These are phyloP conservation scores for Pleurozium schreberi DNA, from an alignment of 225 moss, liverwort and hornwort species.

Conservation along the genomic window DNA sequence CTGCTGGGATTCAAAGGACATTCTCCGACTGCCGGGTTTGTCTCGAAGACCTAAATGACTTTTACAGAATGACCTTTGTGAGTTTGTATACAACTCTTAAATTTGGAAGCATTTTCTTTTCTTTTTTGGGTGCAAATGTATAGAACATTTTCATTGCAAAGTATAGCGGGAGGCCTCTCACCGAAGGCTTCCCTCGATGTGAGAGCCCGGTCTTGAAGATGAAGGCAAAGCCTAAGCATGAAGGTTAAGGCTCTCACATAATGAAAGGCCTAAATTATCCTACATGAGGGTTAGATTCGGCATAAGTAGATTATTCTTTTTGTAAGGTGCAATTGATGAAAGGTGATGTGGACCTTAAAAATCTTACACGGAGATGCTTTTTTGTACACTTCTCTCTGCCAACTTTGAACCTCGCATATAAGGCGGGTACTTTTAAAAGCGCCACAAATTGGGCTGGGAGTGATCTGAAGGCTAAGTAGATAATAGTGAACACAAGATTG, in stretches of 20 bases:
- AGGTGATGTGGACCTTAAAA: neutral
- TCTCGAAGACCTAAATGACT: neutral
- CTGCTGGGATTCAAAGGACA: neutral
- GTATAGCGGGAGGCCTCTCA: too few relatives aligned
- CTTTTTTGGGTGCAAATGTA: neutral
- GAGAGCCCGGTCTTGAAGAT: too few relatives aligned
- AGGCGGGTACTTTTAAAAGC: too few relatives aligned
- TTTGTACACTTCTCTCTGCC: rapidly evolving
- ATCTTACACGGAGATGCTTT: too few relatives aligned
- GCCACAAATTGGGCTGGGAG: too few relatives aligned
- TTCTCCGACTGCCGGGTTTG: neutral
- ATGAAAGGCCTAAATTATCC: too few relatives aligned
- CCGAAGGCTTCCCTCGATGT: too few relatives aligned
- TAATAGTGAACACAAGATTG: too few relatives aligned
- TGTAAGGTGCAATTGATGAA: neutral
- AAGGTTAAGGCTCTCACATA: too few relatives aligned
- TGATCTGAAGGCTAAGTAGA: too few relatives aligned
- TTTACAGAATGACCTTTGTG: neutral
- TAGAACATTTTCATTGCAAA: neutral
- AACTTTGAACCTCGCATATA: rapidly evolving
- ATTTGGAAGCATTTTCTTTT: neutral
- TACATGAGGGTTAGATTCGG: rapidly evolving
- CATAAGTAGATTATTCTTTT: neutral
- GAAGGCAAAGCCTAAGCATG: too few relatives aligned
- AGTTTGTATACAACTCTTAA: neutral